A percentile compares a stretch with the other conserved stretches of the same genome.
These are phyloP conservation scores for Pichia sp. DNA, from an alignment of 1,139 yeast genomes.

Conservation along the genomic window DNA sequence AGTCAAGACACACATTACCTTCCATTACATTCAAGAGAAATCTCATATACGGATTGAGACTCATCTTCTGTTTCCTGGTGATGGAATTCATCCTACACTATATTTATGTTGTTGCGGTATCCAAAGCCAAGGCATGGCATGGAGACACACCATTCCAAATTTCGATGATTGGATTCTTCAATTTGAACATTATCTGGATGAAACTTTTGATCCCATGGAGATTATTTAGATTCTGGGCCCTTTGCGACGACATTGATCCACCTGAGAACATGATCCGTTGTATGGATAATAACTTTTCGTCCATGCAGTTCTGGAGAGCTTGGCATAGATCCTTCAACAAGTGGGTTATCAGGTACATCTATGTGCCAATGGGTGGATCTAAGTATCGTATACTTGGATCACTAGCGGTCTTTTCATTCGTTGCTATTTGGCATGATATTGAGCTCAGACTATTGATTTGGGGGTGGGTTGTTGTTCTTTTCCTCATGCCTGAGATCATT, in stretches of 20 bases:
- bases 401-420: slow-evolving; percentile 88
- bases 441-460: slow-evolving; percentile 78
- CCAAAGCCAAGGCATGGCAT: slow-evolving; percentile 83
- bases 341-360: slow-evolving; percentile 77
- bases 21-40: slow-evolving; percentile 50
- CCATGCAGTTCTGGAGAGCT: slow-evolving; percentile 94
- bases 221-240: slow-evolving; percentile 85
- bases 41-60: slow-evolving; percentile 55
- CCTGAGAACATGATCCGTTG: slow-evolving; percentile 98
- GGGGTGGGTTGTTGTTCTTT: slow-evolving; percentile 93
- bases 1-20: slow-evolving; percentile 43
- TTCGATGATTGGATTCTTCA: slow-evolving; percentile 90
- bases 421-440: slow-evolving; percentile 98
- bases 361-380: slow-evolving; percentile 86
- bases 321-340: slow-evolving; percentile 95
- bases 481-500: slow-evolving; percentile 78
- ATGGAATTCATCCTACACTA: slow-evolving; percentile 89
- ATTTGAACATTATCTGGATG: slow-evolving; percentile 86
- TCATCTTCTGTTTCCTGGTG: slow-evolving; percentile 63
- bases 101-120: slow-evolving; percentile 89
- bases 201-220: slow-evolving; percentile 95
- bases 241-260: slow-evolving; percentile 87
- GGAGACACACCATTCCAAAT: slow-evolving; percentile 88
- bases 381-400: slow-evolving; percentile 63
- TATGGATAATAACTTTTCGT: slow-evolving; percentile 89